Evolutionary conservation across 805 yeast genomes (phyloP).

Genomic region (Candida nanaspora): DNA sequence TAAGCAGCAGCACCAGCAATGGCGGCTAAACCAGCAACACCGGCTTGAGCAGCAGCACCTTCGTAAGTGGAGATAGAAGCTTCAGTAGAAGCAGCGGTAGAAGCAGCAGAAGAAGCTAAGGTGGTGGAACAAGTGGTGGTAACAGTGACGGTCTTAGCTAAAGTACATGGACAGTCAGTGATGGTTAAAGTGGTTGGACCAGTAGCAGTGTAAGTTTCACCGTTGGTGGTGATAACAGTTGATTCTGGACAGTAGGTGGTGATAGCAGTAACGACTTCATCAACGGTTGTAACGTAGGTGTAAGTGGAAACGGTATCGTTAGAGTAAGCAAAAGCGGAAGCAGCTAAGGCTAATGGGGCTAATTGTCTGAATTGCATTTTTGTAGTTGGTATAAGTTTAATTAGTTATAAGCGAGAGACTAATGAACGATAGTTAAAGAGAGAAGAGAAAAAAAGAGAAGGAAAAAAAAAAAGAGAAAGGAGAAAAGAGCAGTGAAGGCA

Average conservation of each 20-base stretch:
- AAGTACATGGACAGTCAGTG: slow-evolving; percentile 83
- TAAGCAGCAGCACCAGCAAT: slow-evolving; percentile 33
- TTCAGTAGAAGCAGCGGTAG: slow-evolving; percentile 12
- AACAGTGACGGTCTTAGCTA: slow-evolving; percentile 22
- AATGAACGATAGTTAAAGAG: slow-evolving; percentile 1
- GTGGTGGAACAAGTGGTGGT: slow-evolving; percentile 15
- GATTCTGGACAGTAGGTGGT: slow-evolving; percentile 81
- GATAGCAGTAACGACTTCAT: slow-evolving; percentile 58
- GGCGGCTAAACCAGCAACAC: slow-evolving; percentile 32
- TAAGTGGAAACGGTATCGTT: slow-evolving; percentile 35
- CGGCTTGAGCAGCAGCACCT: slow-evolving; percentile 29
- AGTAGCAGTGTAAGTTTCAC: slow-evolving; percentile 66
- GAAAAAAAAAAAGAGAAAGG: slow-evolving; percentile 1
- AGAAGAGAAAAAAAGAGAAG: slow-evolving; percentile 1
- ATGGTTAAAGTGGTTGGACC: slow-evolving; percentile 76
- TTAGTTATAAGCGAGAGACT: slow-evolving; percentile 24
- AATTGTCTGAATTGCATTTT: slow-evolving; percentile 29
- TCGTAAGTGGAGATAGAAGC: slow-evolving; percentile 18
- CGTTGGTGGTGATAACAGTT: slow-evolving; percentile 59
- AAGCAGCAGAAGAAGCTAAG: slow-evolving; percentile 10
- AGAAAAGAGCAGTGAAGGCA: background rate
- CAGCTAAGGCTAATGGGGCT: slow-evolving; percentile 28
- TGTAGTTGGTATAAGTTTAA: too few relatives aligned
- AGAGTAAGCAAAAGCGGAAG: slow-evolving; percentile 37
- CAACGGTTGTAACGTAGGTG: slow-evolving; percentile 35